Conservation (phyloP, 2,329 filamentous ascomycete genomes). For the Nigrospora sphaerica region DNA sequence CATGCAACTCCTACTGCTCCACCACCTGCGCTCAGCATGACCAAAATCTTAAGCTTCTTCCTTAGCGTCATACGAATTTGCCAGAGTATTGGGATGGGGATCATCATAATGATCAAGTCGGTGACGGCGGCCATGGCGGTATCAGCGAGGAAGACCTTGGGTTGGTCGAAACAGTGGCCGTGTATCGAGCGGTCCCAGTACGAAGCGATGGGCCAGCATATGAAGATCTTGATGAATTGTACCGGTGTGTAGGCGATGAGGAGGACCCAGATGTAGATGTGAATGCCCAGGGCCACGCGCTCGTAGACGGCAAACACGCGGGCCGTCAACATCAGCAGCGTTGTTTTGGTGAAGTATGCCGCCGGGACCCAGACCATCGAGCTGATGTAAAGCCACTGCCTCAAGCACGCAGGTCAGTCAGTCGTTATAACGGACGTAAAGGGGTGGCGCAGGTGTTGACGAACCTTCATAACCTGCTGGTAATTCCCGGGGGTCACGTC, state of each 20-base stretch:
- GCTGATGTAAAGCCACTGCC: conserved; percentile 19
- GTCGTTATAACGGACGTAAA: background rate
- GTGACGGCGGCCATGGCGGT: conserved; percentile 22
- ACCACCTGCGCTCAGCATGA: conserved; percentile 22
- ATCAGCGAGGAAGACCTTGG: conserved; percentile 24
- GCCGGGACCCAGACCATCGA: conserved; percentile 21
- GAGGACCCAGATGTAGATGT: conserved; percentile 18
- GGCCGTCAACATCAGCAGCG: conserved; percentile 23
- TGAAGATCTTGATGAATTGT: background rate
- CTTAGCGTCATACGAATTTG: conserved; percentile 15
- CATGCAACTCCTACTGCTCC: conserved; percentile 20
- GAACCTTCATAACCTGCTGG: background rate
- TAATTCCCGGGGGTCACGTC: conserved; percentile 8
- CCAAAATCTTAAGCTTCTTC: conserved; percentile 25
- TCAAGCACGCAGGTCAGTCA: conserved; percentile 7
- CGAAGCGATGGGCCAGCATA: background rate
- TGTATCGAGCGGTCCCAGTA: background rate
- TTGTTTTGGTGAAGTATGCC: conserved; percentile 22
- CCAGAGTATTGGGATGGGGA: conserved; percentile 25
- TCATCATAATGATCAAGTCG: conserved; percentile 24
- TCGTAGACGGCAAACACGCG: conserved; percentile 19
- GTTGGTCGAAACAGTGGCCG: conserved; percentile 20
- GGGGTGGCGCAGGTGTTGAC: background rate
- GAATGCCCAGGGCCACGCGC: conserved; percentile 16
- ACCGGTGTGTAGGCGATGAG: conserved; percentile 13